Base-by-base conservation (phyloP, 2,329 filamentous ascomycete species). In the Fusarium stilboides region DNA sequence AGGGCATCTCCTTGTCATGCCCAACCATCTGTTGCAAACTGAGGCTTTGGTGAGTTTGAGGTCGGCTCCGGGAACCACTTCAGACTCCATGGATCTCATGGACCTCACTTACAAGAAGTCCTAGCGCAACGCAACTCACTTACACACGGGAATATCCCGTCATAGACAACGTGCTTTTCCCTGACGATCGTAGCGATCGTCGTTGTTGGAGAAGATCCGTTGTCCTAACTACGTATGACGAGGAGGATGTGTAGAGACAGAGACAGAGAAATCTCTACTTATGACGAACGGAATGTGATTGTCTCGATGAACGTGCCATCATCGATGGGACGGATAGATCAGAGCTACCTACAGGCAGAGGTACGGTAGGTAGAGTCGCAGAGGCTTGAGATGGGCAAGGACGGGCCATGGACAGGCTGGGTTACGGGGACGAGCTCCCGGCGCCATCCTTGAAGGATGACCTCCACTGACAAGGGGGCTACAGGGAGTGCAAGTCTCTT, bases 221-320 rank as follows among this genome's bases (percentile, higher is more conserved):
- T 68, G 62, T 45, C 57, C 54, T 49, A 68, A 54, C 67, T 69
- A 63, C 56, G 43, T 28, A 46, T 43, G 34, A 39, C 24, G 56
- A 58, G 13, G 51, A 47, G 36, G 43, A 63, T 39, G 40, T 24
- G 31, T 40, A 33, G 15, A 53, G 57, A 36, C 40, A 46, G 33
- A 56, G 64, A 44, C 46, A 54, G 33, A 58, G 28, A 56, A 55
- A 60, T 44, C 31, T 39, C 39, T 43, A 47, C 43, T 52, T 45
- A 59, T 53, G 60, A 71, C 33, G 55, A 60, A 65, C 54, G 72
- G 72, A 74, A 74, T 74, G 72, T 61, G 63, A 65, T 69, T 64
- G 57, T 71, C 62, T 69, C 40, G 59, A 71, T 51, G 43, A 49
- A 42, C 46, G 70, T 52, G 62, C 68, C 57, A 67, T 62, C 51